Percentiles rank a stretch among this genome's conserved stretches.
Evolutionary conservation across 257 asterid species (phyloP).

Genomic region (Voacanga thouarsii): DNA sequence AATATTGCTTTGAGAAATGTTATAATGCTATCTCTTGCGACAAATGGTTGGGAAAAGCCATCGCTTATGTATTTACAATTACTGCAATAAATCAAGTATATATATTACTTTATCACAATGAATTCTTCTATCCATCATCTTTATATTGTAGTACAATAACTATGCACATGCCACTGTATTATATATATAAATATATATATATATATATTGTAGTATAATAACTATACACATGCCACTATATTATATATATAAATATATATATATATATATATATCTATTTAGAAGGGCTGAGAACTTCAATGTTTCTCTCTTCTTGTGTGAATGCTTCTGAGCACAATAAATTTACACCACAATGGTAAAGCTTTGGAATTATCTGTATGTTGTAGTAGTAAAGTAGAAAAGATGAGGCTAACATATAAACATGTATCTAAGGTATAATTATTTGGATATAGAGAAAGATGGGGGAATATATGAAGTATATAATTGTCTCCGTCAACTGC

Average conservation of each 20-base stretch:
- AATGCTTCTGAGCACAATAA: neutral
- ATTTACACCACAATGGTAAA: neutral
- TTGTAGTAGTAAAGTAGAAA: no score
- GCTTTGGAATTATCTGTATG: neutral
- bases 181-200: no score
- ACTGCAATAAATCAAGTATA: neutral
- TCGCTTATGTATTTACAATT: neutral
- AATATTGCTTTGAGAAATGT: conserved; percentile 44
- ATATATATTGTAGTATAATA: no score
- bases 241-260: no score
- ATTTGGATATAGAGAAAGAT: neutral
- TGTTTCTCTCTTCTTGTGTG: neutral
- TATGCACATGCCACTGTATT: neutral
- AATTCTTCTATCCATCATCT: conserved; percentile 3
- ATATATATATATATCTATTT: no score
- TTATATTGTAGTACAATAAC: neutral
- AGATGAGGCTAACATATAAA: no score
- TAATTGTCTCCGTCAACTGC: neutral
- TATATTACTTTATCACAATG: neutral
- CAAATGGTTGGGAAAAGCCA: conserved; percentile 54
- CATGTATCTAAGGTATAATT: no score
- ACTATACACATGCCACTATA: no score
- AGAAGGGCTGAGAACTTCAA: neutral
- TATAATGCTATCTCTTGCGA: conserved; percentile 57
- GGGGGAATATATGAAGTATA: neutral